Conservation (phyloP, 306 rosid genomes). For the Trichosanthes truncata region DNA sequence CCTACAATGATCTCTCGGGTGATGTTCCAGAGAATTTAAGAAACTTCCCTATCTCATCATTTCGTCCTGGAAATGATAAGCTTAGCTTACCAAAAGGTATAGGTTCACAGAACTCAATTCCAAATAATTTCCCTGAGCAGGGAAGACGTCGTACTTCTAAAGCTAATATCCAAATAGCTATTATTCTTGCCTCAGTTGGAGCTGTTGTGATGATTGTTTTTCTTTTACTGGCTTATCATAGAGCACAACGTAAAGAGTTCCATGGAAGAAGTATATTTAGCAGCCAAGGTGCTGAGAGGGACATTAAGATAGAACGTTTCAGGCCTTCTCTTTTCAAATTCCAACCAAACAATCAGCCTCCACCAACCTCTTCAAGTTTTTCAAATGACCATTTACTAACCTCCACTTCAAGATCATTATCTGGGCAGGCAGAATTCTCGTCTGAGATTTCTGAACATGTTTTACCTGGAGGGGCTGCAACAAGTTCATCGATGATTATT, state of each 20-base stretch:
- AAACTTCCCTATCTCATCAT: constrained; percentile 49
- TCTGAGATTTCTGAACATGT: constrained; percentile 59
- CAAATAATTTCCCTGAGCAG: constrained; percentile 23
- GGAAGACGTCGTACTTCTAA: constrained; percentile 38
- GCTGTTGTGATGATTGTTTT: constrained; percentile 84
- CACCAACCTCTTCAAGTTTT: constrained; percentile 64
- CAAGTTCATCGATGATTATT: constrained; percentile 46
- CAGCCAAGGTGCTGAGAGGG: constrained; percentile 52
- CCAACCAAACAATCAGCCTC: constrained; percentile 49
- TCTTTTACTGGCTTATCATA: constrained; percentile 81
- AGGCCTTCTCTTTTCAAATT: constrained; percentile 80
- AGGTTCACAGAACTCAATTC: constrained; percentile 29
- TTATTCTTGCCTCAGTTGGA: constrained; percentile 84
- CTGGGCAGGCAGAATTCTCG: constrained; percentile 59
- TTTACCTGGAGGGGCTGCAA: constrained; percentile 44
- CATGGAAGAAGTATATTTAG: constrained; percentile 56
- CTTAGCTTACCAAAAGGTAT: constrained; percentile 25
- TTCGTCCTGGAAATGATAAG: constrained; percentile 66
- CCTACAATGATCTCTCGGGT: constrained; percentile 74
- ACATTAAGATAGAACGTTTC: constrained; percentile 57
- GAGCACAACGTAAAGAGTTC: constrained; percentile 65
- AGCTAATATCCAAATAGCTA: constrained; percentile 72
- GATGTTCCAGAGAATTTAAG: constrained; percentile 55
- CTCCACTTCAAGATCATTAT: constrained; percentile 63
- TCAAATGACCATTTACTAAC: constrained; percentile 81